Evolutionary conservation across 2,329 filamentous ascomycete genomes (phyloP).

Genomic region (Aureobasidium zeae): DNA sequence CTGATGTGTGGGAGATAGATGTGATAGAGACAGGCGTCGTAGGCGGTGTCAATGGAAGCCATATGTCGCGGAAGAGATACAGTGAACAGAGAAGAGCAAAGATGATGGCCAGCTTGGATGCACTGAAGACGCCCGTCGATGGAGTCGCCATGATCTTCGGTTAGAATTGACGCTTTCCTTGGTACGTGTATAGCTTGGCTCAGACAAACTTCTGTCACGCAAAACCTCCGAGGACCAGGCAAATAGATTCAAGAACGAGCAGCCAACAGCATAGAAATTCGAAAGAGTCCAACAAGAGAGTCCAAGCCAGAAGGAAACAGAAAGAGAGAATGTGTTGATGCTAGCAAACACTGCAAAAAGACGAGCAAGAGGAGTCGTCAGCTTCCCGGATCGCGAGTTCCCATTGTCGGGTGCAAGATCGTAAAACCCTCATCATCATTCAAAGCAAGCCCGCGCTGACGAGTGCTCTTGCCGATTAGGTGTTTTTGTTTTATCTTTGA

Average conservation of each 20-base stretch:
- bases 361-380: neutral
- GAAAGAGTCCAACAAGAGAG: neutral
- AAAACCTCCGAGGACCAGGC: neutral
- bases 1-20: neutral
- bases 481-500: too few species aligned
- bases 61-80: slow-evolving; percentile 23
- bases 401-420: too few species aligned
- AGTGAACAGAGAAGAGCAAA: slow-evolving; percentile 21
- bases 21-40: neutral
- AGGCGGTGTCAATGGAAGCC: slow-evolving; percentile 19
- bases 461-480: too few species aligned
- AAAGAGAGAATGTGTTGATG: neutral
- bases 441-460: too few species aligned
- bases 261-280: neutral
- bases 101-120: slow-evolving; percentile 19
- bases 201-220: neutral
- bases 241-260: slow-evolving; percentile 7
- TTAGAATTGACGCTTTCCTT: neutral
- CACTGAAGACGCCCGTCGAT: slow-evolving; percentile 8
- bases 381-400: too few species aligned
- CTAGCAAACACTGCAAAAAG: too few species aligned
- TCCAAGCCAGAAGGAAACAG: neutral
- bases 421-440: too few species aligned
- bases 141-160: slow-evolving; percentile 7
- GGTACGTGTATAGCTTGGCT: slow-evolving; percentile 13